A percentile compares a stretch with the other conserved stretches of the same genome.
These are phyloP conservation scores for Chrysosporium queenslandicum DNA, from an alignment of 2,329 filamentous ascomycete genomes.

Conservation along the genomic window DNA sequence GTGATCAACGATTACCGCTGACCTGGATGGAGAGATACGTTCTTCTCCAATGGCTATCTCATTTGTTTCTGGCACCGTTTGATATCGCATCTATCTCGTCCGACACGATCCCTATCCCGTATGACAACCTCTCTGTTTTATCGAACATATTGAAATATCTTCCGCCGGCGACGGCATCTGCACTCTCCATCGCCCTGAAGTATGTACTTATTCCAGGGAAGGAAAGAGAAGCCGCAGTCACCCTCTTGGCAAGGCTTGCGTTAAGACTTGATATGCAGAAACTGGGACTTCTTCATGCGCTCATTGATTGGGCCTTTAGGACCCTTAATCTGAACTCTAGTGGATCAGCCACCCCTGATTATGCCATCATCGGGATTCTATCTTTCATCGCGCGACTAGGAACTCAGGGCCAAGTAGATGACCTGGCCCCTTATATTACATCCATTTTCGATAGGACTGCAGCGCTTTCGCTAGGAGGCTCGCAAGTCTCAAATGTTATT, in stretches of 20 bases:
- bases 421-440: slow-evolving; percentile 58
- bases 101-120: slow-evolving; percentile 29
- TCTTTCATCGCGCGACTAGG: slow-evolving; percentile 70
- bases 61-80: slow-evolving; percentile 76
- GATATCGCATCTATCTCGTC: slow-evolving; percentile 76
- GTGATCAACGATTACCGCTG: slow-evolving; percentile 35
- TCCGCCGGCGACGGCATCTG: slow-evolving; percentile 59
- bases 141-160: slow-evolving; percentile 47
- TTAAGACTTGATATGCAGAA: slow-evolving; percentile 80
- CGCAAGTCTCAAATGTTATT: slow-evolving; percentile 44
- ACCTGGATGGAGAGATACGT: slow-evolving; percentile 86
- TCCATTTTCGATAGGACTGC: slow-evolving; percentile 57
- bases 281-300: slow-evolving; percentile 55
- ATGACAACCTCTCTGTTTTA: slow-evolving; percentile 25
- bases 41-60: slow-evolving; percentile 75
- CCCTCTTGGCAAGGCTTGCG: slow-evolving; percentile 69
- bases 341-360: slow-evolving; percentile 45
- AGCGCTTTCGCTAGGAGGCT: slow-evolving; percentile 46
- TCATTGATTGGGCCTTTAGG: slow-evolving; percentile 61
- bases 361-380: slow-evolving; percentile 67
- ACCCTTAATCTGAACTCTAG: slow-evolving; percentile 44
- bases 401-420: slow-evolving; percentile 59
- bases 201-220: slow-evolving; percentile 70
- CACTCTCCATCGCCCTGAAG: slow-evolving; percentile 60
- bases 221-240: slow-evolving; percentile 78